Base-by-base conservation (phyloP, 768 basidiomycete species). In the Amanita jacksonii region DNA sequence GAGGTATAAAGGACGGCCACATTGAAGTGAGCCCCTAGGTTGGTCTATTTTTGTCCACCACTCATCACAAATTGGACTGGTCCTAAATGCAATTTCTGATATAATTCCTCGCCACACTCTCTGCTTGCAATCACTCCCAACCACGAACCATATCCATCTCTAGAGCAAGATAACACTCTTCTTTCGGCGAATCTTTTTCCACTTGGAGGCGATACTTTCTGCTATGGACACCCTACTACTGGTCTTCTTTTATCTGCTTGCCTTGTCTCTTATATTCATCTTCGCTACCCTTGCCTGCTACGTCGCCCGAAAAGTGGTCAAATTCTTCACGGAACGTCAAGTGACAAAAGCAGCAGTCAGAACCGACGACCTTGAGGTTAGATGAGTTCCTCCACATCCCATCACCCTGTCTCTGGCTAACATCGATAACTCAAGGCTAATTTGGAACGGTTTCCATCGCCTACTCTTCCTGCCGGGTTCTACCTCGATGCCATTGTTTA, bases 51-150 rank as follows among this genome's bases (percentile, higher is more conserved):
- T 6, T 28, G 12, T 28, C 27, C 27, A 12, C 27, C 27, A 16
- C 22, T 22, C 2, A 27, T 5, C 25, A 56, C 53, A 44, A 12
- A 6, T 28, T 28, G 27, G 27, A 28, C 27, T 12, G 12, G 27
- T 28, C 27, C 27, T 6, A 28, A 28, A 28, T 28, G 27, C 27
- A 28, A 28, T 28, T 28, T 12, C 6, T 28, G 6, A 28, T 28
- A 28, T 28, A 28, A 28, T n/a, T 6, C 27, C 27, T 28, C 27
- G 27, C 12, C 6, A 28, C 6, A 6, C 27, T 28, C 27, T 12
- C 12, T 28, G 12, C 27, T 28, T 12, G 27, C 7, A 28, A 28
- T 12, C 27, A 28, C 27, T 6, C 6, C 27, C 12, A 28, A 6
- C 27, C 27, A n/a, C 27, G 12, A 28, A 28, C 27, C 27, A 28